Evolutionary conservation across 202 grass and related monocot genomes (phyloP).

Genomic region (Saccharum hybrid): DNA sequence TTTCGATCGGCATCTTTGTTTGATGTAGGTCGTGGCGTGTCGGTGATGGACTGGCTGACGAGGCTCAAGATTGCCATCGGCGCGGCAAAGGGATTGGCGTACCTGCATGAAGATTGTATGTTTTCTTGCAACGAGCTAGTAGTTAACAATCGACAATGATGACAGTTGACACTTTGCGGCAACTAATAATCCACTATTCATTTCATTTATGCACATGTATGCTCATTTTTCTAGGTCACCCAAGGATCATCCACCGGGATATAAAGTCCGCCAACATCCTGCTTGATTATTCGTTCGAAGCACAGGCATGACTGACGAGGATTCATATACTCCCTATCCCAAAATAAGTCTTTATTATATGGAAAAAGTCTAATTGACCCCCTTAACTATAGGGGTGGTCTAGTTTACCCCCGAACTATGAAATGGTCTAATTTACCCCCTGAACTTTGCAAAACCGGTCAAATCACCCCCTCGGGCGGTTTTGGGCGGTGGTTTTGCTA

Average conservation of each 20-base stretch:
- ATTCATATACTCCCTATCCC: background rate
- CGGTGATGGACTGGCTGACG: constrained; percentile 69
- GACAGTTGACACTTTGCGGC: background rate
- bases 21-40: constrained; percentile 45
- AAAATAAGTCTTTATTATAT: no score
- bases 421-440: no score
- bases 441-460: no score
- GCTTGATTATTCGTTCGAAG: constrained; percentile 76
- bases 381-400: no score
- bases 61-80: constrained; percentile 73
- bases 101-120: constrained; percentile 93
- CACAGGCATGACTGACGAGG: constrained; percentile 51
- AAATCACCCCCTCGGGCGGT: no score
- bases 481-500: no score
- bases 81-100: constrained; percentile 68
- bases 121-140: background rate
- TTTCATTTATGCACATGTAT: no score
- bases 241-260: constrained; percentile 84
- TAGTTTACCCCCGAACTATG: no score
- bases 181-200: background rate
- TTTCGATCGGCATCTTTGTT: background rate
- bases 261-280: constrained; percentile 92
- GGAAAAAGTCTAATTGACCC: no score
- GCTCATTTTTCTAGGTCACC: constrained; percentile 60
- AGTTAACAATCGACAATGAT: background rate